A percentile compares a stretch with the other conserved stretches of the same genome.
phyloP scores from a whole-genome alignment of 164 flowering plant species.

The Vitis rotundifolia region DNA sequence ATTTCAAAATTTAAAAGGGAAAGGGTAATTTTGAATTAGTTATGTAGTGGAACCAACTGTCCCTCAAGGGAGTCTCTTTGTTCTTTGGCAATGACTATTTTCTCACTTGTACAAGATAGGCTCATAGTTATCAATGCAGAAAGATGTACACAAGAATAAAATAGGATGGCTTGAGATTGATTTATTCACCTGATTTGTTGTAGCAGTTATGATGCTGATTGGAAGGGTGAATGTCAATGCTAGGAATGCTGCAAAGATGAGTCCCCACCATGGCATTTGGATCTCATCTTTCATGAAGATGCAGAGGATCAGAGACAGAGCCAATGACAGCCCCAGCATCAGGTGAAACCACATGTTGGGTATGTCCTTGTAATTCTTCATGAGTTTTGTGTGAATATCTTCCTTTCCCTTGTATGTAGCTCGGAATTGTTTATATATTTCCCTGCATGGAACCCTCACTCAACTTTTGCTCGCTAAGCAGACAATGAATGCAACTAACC shows the following conservation, averaged over 20 bases:
- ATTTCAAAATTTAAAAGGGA: too few relatives aligned
- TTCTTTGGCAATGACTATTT: too few relatives aligned
- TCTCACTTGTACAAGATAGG: too few relatives aligned
- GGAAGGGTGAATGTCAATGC: conserved; percentile 79
- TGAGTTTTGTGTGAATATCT: conserved; percentile 76
- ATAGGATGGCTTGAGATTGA: too few relatives aligned
- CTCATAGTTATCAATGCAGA: background rate
- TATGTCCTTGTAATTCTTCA: conserved; percentile 67
- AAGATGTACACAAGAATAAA: background rate
- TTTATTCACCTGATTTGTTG: conserved; percentile 70
- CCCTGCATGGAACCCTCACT: conserved; percentile 13
- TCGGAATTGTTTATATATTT: conserved; percentile 23
- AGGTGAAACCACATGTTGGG: conserved; percentile 75
- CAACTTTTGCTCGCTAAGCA: background rate
- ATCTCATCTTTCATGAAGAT: conserved; percentile 56
- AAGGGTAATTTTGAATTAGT: too few relatives aligned
- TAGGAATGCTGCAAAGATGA: conserved; percentile 57
- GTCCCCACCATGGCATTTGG: conserved; percentile 94
- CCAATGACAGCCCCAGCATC: conserved; percentile 38
- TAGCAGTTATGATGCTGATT: conserved; percentile 78
- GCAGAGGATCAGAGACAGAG: conserved; percentile 56
- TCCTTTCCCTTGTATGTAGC: conserved; percentile 31
- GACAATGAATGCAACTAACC: background rate
- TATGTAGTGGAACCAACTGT: too few relatives aligned
- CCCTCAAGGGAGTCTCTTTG: too few relatives aligned